phyloP scores from a whole-genome alignment of 371 early-diverging fungal species.

The Apophysomyces ossiformis region DNA sequence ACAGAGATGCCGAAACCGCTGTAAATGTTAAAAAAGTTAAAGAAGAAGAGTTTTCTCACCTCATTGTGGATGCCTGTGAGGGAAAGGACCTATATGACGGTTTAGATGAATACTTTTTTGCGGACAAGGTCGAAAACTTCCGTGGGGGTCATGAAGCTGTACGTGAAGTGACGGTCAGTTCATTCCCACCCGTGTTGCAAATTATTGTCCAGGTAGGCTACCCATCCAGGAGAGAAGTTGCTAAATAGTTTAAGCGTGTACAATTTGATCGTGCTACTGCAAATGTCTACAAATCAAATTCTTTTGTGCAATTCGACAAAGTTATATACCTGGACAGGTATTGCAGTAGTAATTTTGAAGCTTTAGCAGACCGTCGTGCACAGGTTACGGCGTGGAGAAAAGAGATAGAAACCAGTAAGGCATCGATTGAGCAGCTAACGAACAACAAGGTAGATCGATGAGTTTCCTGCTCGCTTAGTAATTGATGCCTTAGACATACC shows the following conservation, averaged over 20 bases:
- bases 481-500: slow-evolving; percentile 27
- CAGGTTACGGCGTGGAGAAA: slow-evolving; percentile 41
- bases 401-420: slow-evolving; percentile 32
- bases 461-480: neutral
- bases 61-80: slow-evolving; percentile 66
- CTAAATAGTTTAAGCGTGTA: slow-evolving; percentile 50
- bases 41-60: slow-evolving; percentile 68
- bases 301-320: slow-evolving; percentile 59
- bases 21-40: slow-evolving; percentile 44
- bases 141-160: slow-evolving; percentile 59
- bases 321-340: slow-evolving; percentile 65
- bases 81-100: slow-evolving; percentile 63
- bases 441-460: slow-evolving; percentile 33
- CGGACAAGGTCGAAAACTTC: slow-evolving; percentile 49
- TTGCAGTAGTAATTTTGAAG: slow-evolving; percentile 43
- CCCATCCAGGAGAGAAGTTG: neutral
- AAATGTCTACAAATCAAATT: slow-evolving; percentile 70
- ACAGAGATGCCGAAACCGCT: slow-evolving; percentile 46
- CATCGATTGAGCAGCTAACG: slow-evolving; percentile 32
- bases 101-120: slow-evolving; percentile 67
- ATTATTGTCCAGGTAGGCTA: slow-evolving; percentile 62
- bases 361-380: slow-evolving; percentile 32
- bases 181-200: slow-evolving; percentile 68
- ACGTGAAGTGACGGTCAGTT: slow-evolving; percentile 54
- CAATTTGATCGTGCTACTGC: slow-evolving; percentile 66